Evolutionary conservation across 2,329 filamentous ascomycete species (phyloP).

Genomic region (Fusarium tuaranense): DNA sequence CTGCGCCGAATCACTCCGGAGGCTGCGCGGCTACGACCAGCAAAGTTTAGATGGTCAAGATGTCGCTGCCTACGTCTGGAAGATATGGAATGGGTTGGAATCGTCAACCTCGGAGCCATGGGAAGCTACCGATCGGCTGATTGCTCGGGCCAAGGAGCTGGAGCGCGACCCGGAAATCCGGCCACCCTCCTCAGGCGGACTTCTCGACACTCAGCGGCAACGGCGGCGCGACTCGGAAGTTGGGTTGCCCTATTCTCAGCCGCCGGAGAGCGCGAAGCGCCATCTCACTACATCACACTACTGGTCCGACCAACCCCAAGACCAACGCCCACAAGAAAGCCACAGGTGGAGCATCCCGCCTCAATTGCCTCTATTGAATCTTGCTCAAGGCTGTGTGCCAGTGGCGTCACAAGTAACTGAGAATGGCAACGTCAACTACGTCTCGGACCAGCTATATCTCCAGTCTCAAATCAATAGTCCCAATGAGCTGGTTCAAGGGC

Average conservation of each 20-base stretch:
- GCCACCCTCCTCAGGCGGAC: conserved; percentile 20
- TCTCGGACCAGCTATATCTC: neutral
- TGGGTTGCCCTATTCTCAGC: neutral
- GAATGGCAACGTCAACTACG: neutral
- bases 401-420: conserved; percentile 6
- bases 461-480: neutral
- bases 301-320: conserved; percentile 41
- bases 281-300: conserved; percentile 43
- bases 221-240: conserved; percentile 12
- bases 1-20: conserved; percentile 48
- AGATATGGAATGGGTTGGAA: conserved; percentile 31
- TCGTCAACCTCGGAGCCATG: conserved; percentile 40
- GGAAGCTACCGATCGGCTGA: conserved; percentile 52
- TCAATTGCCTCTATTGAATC: conserved; percentile 8
- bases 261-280: conserved; percentile 19
- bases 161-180: conserved; percentile 38
- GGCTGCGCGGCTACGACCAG: conserved; percentile 15
- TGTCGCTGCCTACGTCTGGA: conserved; percentile 48
- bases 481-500: neutral
- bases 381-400: conserved; percentile 7
- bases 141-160: conserved; percentile 46
- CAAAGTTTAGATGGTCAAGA: conserved; percentile 49
- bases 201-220: conserved; percentile 8
- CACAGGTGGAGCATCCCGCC: conserved; percentile 20
- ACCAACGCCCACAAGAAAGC: conserved; percentile 24